Evolutionary conservation across 345 rosid species (phyloP).

Genomic region (Triadica sebifera): DNA sequence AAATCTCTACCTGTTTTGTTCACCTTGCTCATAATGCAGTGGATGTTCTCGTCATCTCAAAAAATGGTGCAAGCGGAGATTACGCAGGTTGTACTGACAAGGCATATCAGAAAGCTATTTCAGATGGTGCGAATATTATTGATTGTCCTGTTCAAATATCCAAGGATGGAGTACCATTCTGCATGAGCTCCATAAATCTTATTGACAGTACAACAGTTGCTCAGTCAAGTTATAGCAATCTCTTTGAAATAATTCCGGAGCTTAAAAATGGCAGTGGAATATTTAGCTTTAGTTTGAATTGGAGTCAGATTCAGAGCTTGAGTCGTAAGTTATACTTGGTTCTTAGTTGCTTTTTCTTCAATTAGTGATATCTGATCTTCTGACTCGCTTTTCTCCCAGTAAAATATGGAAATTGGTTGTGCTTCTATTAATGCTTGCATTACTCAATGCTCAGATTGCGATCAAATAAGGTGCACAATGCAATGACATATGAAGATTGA

Average conservation of each 20-base stretch:
- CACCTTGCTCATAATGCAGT: constrained; percentile 38
- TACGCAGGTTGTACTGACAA: constrained; percentile 76
- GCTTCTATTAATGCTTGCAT: neutral
- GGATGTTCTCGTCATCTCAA: constrained; percentile 53
- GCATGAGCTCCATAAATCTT: constrained; percentile 63
- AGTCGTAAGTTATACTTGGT: constrained; percentile 51
- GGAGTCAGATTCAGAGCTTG: constrained; percentile 65
- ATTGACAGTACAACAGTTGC: constrained; percentile 41
- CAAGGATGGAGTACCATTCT: constrained; percentile 64
- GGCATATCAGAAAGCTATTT: constrained; percentile 73
- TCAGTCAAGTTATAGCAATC: constrained; percentile 43
- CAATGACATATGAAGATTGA: too few relatives aligned
- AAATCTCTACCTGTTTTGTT: constrained; percentile 6
- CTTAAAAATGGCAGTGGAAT: constrained; percentile 40
- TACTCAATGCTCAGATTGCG: neutral
- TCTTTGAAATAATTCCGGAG: constrained; percentile 40
- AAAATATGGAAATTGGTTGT: neutral
- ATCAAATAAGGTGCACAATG: too few relatives aligned
- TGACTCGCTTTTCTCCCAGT: neutral
- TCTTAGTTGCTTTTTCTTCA: constrained; percentile 8
- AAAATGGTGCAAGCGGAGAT: constrained; percentile 91
- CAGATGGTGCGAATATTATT: constrained; percentile 66
- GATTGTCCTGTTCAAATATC: constrained; percentile 91
- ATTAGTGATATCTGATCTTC: neutral
- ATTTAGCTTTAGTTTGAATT: constrained; percentile 61